Conservation (phyloP, 1,284 basidiomycete genomes). For the Microbotryum saponariae region DNA sequence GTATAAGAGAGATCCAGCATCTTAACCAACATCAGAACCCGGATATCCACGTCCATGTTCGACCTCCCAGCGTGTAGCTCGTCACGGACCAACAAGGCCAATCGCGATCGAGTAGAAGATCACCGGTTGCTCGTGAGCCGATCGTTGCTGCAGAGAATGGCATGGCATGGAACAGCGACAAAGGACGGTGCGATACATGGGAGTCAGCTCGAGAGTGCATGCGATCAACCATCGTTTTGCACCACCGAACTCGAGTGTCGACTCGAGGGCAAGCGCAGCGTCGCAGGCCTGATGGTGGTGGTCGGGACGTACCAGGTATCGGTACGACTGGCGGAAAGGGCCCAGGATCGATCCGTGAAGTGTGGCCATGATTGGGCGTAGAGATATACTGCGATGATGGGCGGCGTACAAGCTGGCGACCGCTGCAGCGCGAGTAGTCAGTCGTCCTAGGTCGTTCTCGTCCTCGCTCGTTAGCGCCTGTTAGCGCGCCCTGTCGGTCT, state of each 20-base stretch:
- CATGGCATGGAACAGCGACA: background rate
- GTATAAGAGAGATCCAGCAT: conserved; percentile 32
- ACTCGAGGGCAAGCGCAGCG: background rate
- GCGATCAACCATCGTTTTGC: background rate
- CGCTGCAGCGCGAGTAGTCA: too few relatives aligned
- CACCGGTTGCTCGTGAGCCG: conserved; percentile 85
- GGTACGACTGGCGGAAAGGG: conserved; percentile 24
- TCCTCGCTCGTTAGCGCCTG: too few relatives aligned
- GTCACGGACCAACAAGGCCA: conserved; percentile 47
- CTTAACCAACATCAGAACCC: background rate
- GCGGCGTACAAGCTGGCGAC: too few relatives aligned
- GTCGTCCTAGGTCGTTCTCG: too few relatives aligned
- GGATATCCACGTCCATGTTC: background rate
- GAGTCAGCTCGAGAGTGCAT: background rate
- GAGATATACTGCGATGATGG: too few relatives aligned
- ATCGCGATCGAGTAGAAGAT: conserved; percentile 80
- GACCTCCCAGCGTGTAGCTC: background rate
- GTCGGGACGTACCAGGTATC: conserved; percentile 23
- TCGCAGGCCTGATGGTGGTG: too few relatives aligned
- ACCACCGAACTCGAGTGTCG: background rate
- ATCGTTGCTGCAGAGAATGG: conserved; percentile 51
- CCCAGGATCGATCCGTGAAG: conserved; percentile 10
- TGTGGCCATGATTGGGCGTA: too few relatives aligned
- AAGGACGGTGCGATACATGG: background rate
- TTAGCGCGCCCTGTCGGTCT: too few relatives aligned